Evolutionary conservation across 495 filamentous ascomycete genomes (phyloP).

Genomic region (Extremus antarcticus): DNA sequence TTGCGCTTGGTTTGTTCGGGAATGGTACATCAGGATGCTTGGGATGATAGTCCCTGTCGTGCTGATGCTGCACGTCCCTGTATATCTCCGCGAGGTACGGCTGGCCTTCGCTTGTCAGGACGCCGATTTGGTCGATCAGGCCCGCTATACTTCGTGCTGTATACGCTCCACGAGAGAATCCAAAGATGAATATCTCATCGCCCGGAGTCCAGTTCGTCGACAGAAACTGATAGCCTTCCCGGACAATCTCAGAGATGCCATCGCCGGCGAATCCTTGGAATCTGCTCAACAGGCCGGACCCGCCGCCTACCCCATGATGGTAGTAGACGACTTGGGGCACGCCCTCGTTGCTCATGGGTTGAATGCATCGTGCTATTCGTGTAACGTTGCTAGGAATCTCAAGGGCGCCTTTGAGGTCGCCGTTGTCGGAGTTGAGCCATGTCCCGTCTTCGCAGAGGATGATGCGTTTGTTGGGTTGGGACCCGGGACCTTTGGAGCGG

Average conservation of each 20-base stretch:
- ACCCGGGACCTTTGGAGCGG: background rate
- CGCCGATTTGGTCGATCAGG: slow-evolving; percentile 49
- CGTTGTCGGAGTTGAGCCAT: slow-evolving; percentile 32
- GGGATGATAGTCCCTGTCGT: slow-evolving; percentile 41
- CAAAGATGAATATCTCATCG: slow-evolving; percentile 60
- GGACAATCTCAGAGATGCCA: slow-evolving; percentile 43
- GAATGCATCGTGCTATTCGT: slow-evolving; percentile 32
- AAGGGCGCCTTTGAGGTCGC: slow-evolving; percentile 25
- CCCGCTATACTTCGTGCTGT: slow-evolving; percentile 55
- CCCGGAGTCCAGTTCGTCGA: slow-evolving; percentile 54
- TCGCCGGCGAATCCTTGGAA: slow-evolving; percentile 26
- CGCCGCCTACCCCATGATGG: slow-evolving; percentile 30
- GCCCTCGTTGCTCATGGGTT: slow-evolving; percentile 27
- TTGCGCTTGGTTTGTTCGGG: slow-evolving; percentile 43
- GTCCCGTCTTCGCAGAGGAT: slow-evolving; percentile 16
- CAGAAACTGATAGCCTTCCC: slow-evolving; percentile 56
- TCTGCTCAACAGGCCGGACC: slow-evolving; percentile 22
- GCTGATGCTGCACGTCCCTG: slow-evolving; percentile 49
- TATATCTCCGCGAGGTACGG: slow-evolving; percentile 54
- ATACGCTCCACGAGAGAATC: slow-evolving; percentile 66
- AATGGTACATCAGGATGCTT: slow-evolving; percentile 48
- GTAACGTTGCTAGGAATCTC: slow-evolving; percentile 32
- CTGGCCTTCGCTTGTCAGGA: slow-evolving; percentile 54
- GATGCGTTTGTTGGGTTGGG: slow-evolving; percentile 10
- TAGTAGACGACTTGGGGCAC: slow-evolving; percentile 34